Percentiles rank a stretch among this genome's conserved stretches.
Evolutionary conservation across 73 alveolate species (phyloP).

Genomic region (Paramecium sonneborni): DNA sequence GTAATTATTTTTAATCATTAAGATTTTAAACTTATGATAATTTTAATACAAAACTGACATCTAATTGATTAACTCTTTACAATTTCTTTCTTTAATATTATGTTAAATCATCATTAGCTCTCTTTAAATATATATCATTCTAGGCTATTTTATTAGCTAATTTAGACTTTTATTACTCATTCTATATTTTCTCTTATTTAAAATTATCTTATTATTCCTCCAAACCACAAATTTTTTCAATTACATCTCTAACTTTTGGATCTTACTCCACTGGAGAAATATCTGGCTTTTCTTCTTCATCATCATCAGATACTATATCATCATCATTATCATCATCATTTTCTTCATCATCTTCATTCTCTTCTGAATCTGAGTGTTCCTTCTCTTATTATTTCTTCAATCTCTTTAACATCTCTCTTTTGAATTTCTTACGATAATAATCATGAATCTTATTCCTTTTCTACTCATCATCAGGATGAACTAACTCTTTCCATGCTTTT

Average conservation of each 20-base stretch:
- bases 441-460: slow-evolving; percentile 78
- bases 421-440: slow-evolving; percentile 77
- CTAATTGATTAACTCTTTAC: slow-evolving; percentile 82
- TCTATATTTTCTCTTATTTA: slow-evolving; percentile 74
- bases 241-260: slow-evolving; percentile 81
- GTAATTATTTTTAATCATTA: slow-evolving; percentile 28
- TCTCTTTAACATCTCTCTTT: slow-evolving; percentile 72
- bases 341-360: slow-evolving; percentile 68
- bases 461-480: slow-evolving; percentile 83
- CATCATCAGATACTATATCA: slow-evolving; percentile 75
- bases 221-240: slow-evolving; percentile 74
- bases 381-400: slow-evolving; percentile 73
- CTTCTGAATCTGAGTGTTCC: slow-evolving; percentile 83
- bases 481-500: slow-evolving; percentile 84
- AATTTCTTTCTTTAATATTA: slow-evolving; percentile 87
- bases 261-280: slow-evolving; percentile 83
- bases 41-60: slow-evolving; percentile 76
- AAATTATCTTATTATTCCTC: slow-evolving; percentile 76
- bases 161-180: slow-evolving; percentile 73
- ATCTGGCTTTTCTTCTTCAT: slow-evolving; percentile 87
- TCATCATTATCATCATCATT: slow-evolving; percentile 88
- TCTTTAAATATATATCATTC: slow-evolving; percentile 70
- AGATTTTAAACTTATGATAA: slow-evolving; percentile 77
- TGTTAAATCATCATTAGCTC: slow-evolving; percentile 85
- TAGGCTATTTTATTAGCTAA: slow-evolving; percentile 48